phyloP scores from a whole-genome alignment of 2,329 filamentous ascomycete species.

The Orbilia blumenaviensis region DNA sequence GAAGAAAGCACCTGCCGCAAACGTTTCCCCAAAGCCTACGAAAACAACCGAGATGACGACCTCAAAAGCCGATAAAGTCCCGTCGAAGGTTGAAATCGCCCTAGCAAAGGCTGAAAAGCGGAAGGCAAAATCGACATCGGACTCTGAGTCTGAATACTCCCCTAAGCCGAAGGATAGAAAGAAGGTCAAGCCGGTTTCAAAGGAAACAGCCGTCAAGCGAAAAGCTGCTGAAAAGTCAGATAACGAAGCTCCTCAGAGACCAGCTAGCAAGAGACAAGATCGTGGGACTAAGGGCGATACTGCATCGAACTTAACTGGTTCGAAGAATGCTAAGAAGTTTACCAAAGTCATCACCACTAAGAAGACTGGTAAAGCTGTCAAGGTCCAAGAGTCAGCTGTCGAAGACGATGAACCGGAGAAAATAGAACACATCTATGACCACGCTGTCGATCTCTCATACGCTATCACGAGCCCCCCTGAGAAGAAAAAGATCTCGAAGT shows the following conservation, averaged over 20 bases:
- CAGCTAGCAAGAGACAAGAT: slow-evolving; percentile 28
- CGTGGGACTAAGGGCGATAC: slow-evolving; percentile 11
- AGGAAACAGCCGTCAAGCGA: slow-evolving; percentile 14
- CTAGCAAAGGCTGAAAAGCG: slow-evolving; percentile 13
- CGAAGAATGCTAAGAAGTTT: background rate
- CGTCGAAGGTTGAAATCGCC: background rate
- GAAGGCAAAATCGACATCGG: slow-evolving; percentile 18
- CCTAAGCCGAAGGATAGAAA: slow-evolving; percentile 1
- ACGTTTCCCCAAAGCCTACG: background rate
- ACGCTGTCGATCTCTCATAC: slow-evolving; percentile 46
- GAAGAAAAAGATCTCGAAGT: slow-evolving; percentile 9
- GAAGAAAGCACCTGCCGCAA: background rate
- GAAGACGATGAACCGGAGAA: slow-evolving; percentile 10
- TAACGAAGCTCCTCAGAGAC: slow-evolving; percentile 3
- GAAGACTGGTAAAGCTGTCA: background rate
- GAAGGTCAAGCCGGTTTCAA: slow-evolving; percentile 22
- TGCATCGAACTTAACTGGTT: background rate
- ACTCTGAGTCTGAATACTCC: slow-evolving; percentile 18
- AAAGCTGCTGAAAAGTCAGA: slow-evolving; percentile 18
- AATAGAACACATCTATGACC: slow-evolving; percentile 29
- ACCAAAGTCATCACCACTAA: background rate
- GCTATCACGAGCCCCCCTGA: slow-evolving; percentile 15
- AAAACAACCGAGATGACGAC: background rate
- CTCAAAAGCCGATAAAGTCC: background rate
- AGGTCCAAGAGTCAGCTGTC: background rate